These are phyloP conservation scores for Diaporthe ilicicola DNA, from an alignment of 2,329 filamentous ascomycete species.

Conservation along the genomic window DNA sequence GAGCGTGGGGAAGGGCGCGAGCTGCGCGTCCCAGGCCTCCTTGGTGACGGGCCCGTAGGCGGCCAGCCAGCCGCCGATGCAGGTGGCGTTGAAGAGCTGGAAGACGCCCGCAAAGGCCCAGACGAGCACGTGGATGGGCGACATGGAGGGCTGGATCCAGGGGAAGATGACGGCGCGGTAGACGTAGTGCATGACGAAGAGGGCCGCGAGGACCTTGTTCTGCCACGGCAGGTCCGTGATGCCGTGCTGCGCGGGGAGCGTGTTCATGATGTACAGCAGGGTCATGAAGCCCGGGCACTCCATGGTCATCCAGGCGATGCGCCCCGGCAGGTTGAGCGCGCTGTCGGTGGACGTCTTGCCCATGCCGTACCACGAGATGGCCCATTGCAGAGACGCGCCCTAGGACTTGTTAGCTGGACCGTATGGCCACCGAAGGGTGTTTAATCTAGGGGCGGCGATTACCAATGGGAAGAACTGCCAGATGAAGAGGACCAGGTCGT, in stretches of 20 bases:
- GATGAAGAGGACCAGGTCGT: slow-evolving; percentile 57
- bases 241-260: slow-evolving; percentile 67
- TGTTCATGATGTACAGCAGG: slow-evolving; percentile 80
- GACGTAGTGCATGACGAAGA: slow-evolving; percentile 85
- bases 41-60: slow-evolving; percentile 78
- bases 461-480: slow-evolving; percentile 67
- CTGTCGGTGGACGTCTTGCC: slow-evolving; percentile 87
- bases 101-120: slow-evolving; percentile 73
- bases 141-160: slow-evolving; percentile 88
- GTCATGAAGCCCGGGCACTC: slow-evolving; percentile 81
- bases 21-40: slow-evolving; percentile 55
- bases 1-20: slow-evolving; percentile 45
- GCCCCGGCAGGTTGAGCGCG: slow-evolving; percentile 85
- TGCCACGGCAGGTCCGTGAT: slow-evolving; percentile 74
- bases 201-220: slow-evolving; percentile 77
- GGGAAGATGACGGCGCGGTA: slow-evolving; percentile 90
- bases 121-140: slow-evolving; percentile 80
- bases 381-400: slow-evolving; percentile 74
- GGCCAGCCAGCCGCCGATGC: slow-evolving; percentile 81
- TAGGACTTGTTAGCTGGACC: slow-evolving; percentile 32
- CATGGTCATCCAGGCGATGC: slow-evolving; percentile 88
- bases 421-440: slow-evolving; percentile 8
- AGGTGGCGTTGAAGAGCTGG: slow-evolving; percentile 82
- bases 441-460: slow-evolving; percentile 36
- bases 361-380: slow-evolving; percentile 83